These are phyloP conservation scores for Artomyces pyxidatus DNA, from an alignment of 768 basidiomycete species.

Conservation along the genomic window DNA sequence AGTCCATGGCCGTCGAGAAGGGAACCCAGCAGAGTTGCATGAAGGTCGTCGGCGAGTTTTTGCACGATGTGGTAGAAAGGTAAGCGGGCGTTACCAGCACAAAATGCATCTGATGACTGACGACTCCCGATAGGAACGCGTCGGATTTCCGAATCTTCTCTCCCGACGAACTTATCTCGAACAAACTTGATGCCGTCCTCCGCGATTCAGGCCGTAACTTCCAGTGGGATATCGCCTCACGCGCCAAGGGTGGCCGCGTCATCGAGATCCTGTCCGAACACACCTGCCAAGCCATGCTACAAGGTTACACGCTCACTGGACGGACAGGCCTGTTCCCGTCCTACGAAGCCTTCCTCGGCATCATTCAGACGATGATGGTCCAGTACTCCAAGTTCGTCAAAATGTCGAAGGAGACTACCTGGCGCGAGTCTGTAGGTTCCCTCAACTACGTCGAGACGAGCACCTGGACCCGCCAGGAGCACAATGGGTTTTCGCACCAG, in stretches of 20 bases:
- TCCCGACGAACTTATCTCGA: slow-evolving; percentile 81
- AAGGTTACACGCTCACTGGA: slow-evolving; percentile 90
- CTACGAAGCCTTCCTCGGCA: slow-evolving; percentile 89
- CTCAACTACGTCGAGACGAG: slow-evolving; percentile 86
- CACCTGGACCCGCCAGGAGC: slow-evolving; percentile 79
- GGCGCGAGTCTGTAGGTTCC: slow-evolving; percentile 64
- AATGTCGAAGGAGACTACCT: slow-evolving; percentile 61
- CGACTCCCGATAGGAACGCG: slow-evolving; percentile 71
- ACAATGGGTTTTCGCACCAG: slow-evolving; percentile 89
- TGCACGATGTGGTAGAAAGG: slow-evolving; percentile 49
- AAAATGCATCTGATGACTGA: not conserved
- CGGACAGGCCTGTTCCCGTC: slow-evolving; percentile 80
- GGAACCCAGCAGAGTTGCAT: slow-evolving; percentile 67
- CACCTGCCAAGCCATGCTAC: slow-evolving; percentile 84
- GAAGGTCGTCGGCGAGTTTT: slow-evolving; percentile 54
- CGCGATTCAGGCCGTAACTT: slow-evolving; percentile 64
- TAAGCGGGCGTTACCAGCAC: slow-evolving; percentile 22
- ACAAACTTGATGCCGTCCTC: slow-evolving; percentile 81
- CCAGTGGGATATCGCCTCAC: slow-evolving; percentile 72
- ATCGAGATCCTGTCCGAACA: slow-evolving; percentile 88
- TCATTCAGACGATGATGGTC: slow-evolving; percentile 84
- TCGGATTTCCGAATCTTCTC: slow-evolving; percentile 81
- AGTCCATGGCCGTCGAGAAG: slow-evolving; percentile 38
- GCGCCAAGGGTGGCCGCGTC: slow-evolving; percentile 70
- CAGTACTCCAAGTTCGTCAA: slow-evolving; percentile 87